Conservation (phyloP, 2,329 filamentous ascomycete genomes). For the Paecilomyces formosus region DNA sequence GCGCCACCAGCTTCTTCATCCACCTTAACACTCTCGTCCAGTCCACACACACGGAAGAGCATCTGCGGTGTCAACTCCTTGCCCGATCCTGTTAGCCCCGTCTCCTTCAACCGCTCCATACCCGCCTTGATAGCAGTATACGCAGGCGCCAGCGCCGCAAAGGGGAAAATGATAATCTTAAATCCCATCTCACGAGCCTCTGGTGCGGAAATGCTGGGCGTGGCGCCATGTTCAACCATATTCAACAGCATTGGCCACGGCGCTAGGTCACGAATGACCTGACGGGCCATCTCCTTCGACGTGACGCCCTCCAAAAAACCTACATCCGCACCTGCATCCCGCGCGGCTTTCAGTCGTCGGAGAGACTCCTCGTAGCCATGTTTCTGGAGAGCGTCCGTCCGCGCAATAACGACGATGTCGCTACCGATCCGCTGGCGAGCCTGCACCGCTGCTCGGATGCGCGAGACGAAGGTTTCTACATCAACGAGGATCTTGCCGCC, state of each 20-base stretch:
- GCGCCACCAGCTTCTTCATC: conserved; percentile 33
- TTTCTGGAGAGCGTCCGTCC: conserved; percentile 17
- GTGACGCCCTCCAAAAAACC: conserved; percentile 37
- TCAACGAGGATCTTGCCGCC: conserved; percentile 33
- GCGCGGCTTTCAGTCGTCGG: conserved; percentile 29
- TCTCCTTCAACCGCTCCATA: conserved; percentile 28
- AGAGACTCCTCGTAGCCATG: conserved; percentile 35
- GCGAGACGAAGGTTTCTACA: conserved; percentile 22
- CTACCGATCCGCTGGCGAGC: conserved; percentile 20
- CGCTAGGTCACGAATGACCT: conserved; percentile 27
- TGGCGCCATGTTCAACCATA: conserved; percentile 38
- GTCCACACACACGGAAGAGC: conserved; percentile 37
- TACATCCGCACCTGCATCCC: conserved; percentile 33
- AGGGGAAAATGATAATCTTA: conserved; percentile 36
- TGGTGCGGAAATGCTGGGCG: conserved; percentile 29
- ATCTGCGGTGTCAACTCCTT: conserved; percentile 28
- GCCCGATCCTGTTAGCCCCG: conserved; percentile 24
- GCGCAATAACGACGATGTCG: conserved; percentile 22
- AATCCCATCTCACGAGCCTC: conserved; percentile 36
- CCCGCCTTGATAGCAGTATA: conserved; percentile 28
- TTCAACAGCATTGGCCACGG: conserved; percentile 36
- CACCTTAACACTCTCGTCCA: conserved; percentile 33
- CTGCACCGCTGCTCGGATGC: conserved; percentile 29
- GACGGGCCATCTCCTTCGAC: conserved; percentile 28
- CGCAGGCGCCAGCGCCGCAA: conserved; percentile 31